phyloP scores from a whole-genome alignment of 768 basidiomycete genomes.

The Kondoa subrosea region DNA sequence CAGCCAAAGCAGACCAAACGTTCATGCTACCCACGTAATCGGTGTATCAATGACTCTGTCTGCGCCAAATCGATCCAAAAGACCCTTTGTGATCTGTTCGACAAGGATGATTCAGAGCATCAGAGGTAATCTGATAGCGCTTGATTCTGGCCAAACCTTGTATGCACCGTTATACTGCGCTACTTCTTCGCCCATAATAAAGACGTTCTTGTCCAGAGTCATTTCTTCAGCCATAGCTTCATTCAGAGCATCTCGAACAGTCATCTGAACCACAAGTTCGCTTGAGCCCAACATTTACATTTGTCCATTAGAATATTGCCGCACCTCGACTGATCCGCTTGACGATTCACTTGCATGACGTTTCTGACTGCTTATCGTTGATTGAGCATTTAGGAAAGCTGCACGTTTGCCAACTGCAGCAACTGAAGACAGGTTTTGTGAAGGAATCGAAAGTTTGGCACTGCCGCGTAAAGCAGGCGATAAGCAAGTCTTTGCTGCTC shows the following conservation, averaged over 20 bases:
- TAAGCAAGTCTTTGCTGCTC: neutral
- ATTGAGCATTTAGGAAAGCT: neutral
- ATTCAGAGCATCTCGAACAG: slow-evolving; percentile 94
- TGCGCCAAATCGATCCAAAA: slow-evolving; percentile 97
- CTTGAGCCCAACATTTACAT: neutral
- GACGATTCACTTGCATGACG: neutral
- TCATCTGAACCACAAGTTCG: slow-evolving; percentile 47
- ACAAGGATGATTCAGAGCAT: slow-evolving; percentile 11
- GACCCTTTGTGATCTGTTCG: slow-evolving; percentile 80
- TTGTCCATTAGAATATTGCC: neutral
- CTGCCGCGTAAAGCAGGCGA: neutral
- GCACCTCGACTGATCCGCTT: neutral
- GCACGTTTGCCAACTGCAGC: neutral
- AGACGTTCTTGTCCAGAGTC: slow-evolving; percentile 84
- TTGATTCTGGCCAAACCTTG: slow-evolving; percentile 48
- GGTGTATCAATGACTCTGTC: slow-evolving; percentile 94
- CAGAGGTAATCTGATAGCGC: neutral
- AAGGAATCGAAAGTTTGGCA: neutral
- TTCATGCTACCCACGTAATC: slow-evolving; percentile 37
- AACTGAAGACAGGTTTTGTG: neutral
- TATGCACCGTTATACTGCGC: slow-evolving; percentile 96
- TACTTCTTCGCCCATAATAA: slow-evolving; percentile 91
- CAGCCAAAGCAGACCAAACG: too few relatives aligned
- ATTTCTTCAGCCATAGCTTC: slow-evolving; percentile 99
- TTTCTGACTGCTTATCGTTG: neutral